phyloP scores from a whole-genome alignment of 2,329 filamentous ascomycete species.

The Aspergillus ustus region DNA sequence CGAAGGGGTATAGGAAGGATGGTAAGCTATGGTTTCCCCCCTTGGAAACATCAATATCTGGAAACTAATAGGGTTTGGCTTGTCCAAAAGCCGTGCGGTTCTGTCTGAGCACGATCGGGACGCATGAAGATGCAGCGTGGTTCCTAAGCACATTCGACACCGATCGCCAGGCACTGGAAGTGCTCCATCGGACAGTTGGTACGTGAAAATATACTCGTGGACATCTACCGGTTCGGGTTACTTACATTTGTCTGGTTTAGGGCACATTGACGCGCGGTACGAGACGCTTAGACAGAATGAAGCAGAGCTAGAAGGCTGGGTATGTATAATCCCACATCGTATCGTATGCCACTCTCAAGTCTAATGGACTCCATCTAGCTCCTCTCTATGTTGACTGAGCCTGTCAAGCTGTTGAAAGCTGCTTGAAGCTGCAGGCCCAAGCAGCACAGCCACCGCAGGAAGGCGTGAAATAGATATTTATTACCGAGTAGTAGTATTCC shows the following conservation, averaged over 20 bases:
- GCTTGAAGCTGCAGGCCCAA: too few species aligned
- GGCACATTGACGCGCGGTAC: not conserved
- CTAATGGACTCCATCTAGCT: too few species aligned
- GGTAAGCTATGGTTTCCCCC: not conserved
- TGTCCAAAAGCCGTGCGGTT: not conserved
- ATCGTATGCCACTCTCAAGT: too few species aligned
- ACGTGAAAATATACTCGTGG: not conserved
- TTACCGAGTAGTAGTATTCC: too few species aligned
- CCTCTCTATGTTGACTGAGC: too few species aligned
- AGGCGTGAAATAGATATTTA: too few species aligned
- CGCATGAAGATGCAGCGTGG: not conserved
- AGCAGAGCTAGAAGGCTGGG: not conserved
- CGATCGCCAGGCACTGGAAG: not conserved
- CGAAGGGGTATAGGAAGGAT: not conserved
- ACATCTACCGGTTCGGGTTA: not conserved
- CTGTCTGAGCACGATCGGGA: not conserved
- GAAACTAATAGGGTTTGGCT: not conserved
- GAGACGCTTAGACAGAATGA: not conserved
- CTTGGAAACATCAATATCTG: not conserved
- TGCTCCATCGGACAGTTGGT: not conserved
- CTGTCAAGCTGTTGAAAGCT: too few species aligned
- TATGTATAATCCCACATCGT: not conserved
- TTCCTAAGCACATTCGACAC: not conserved
- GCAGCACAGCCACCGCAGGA: too few species aligned
- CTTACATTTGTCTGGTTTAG: not conserved